Base-by-base conservation (phyloP, 352 stramenopile species). In the Phytophthora hybrid region DNA sequence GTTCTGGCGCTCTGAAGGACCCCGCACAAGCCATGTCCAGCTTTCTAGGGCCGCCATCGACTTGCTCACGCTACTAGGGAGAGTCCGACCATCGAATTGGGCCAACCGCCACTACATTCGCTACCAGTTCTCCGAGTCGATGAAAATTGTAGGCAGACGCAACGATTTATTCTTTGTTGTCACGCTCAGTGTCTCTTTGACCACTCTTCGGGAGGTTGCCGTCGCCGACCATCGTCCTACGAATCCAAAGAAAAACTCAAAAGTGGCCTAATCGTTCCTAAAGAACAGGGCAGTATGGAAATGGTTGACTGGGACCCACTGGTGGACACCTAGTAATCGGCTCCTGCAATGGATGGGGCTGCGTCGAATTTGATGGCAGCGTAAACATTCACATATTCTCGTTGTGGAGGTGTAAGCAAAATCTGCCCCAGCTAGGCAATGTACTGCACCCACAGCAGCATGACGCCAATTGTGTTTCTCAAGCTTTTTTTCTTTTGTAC, bases 401-500 rank as follows among this genome's bases (percentile, higher is more conserved):
- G 26, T 4, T 29, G 37, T 46, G 34, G 10, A 41, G 18, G 18
- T 46, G 4, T 46, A 13, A 29, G 26, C 26, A 29, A 29, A 29
- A 29, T 29, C 26, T 2, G 3, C 26, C 26, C 26, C 26, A 29
- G 26, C 26, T 29, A 29, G 2, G 26, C 26, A 4, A 29, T 29
- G 26, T 4, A 29, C 26, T 4, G 26, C 26, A 29, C 26, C 23
- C 26, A 29, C 26, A 29, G 26, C 26, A 5, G 1, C 26, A 31
- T 31, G 29, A 31, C 29, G 4, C 29, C 29, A 31, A 7, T 46
- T 46, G 39, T 44, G 58, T 54, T 53, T 64, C 39, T 54, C 14
- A 64, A 29, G 21, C 26, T 64, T 55, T 47, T 69, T 63, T 10
- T 54, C 32, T 59, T 59, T 21, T 59, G 13, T 59, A 67, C 59